phyloP scores from a whole-genome alignment of 2,329 filamentous ascomycete genomes.

The Epichloe coenophiala region DNA sequence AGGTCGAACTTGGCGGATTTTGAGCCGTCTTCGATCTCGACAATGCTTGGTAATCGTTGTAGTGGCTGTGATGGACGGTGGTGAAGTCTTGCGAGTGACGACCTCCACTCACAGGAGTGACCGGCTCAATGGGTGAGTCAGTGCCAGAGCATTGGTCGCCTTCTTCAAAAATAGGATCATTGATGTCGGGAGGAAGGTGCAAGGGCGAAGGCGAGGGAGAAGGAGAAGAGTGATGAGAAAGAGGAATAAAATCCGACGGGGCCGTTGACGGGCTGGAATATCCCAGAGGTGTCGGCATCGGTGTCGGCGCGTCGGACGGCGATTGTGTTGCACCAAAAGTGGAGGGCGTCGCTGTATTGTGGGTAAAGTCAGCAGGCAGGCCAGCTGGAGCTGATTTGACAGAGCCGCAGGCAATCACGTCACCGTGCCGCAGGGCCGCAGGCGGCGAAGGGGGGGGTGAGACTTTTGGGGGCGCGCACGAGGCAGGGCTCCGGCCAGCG shows the following conservation, averaged over 20 bases:
- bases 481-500: conserved; percentile 3
- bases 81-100: conserved; percentile 41
- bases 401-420: conserved; percentile 9
- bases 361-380: conserved; percentile 8
- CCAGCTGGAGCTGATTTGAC: background rate
- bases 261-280: conserved; percentile 5
- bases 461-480: background rate
- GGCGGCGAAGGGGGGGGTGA: conserved; percentile 1
- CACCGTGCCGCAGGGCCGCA: conserved; percentile 6
- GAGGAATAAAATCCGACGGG: conserved; percentile 1
- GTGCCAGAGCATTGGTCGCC: conserved; percentile 44
- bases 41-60: conserved; percentile 12
- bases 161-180: conserved; percentile 39
- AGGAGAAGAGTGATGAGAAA: conserved; percentile 19
- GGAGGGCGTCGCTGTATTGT: conserved; percentile 3
- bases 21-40: conserved; percentile 12
- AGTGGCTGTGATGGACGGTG: conserved; percentile 22
- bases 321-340: conserved; percentile 1
- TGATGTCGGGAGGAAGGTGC: conserved; percentile 35
- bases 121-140: conserved; percentile 45
- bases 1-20: conserved; percentile 2
- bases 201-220: conserved; percentile 16
- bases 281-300: conserved; percentile 3
- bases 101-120: conserved; percentile 47
- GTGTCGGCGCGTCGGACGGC: conserved; percentile 4